A percentile compares a stretch with the other conserved stretches of the same genome.
phyloP scores from a whole-genome alignment of 2,329 filamentous ascomycete genomes.

The Macrophomina phaseolina region DNA sequence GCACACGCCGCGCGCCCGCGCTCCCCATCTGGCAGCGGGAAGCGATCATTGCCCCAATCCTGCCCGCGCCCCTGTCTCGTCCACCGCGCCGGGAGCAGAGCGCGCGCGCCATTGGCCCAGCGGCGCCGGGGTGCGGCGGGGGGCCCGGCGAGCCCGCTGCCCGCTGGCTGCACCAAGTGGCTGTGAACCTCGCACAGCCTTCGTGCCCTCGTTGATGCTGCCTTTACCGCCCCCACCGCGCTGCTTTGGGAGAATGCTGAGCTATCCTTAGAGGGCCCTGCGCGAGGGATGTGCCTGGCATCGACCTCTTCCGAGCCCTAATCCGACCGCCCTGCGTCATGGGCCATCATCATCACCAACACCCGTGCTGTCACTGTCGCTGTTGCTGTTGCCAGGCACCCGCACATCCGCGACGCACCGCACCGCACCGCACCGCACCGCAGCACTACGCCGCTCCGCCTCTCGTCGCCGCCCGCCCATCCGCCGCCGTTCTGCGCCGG shows the following conservation, averaged over 20 bases:
- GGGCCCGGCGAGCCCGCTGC: conserved; percentile 10
- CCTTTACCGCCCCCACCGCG: conserved; percentile 25
- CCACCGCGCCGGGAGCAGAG: conserved; percentile 31
- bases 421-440: background rate
- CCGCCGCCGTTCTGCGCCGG: background rate
- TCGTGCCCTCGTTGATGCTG: conserved; percentile 19
- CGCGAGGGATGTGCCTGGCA: conserved; percentile 19
- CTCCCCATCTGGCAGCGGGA: conserved; percentile 25
- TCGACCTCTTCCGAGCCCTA: conserved; percentile 10
- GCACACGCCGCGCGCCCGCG: conserved; percentile 23
- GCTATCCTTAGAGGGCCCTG: conserved; percentile 24
- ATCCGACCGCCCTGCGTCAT: conserved; percentile 25
- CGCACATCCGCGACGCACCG: background rate
- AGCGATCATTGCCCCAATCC: conserved; percentile 31
- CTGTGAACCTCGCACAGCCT: conserved; percentile 25
- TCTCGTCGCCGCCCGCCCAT: background rate
- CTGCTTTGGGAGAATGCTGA: conserved; percentile 25
- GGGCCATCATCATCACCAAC: background rate
- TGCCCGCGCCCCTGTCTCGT: conserved; percentile 28
- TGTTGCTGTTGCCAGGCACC: conserved; percentile 8
- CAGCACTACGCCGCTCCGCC: background rate
- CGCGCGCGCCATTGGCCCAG: conserved; percentile 3
- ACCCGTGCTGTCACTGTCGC: background rate
- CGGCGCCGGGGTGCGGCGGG: background rate
- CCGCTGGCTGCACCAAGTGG: conserved; percentile 15